Evolutionary conservation across 345 rosid genomes (phyloP), one percentile per base, ranked within the genome.

Genomic region (Citropsis articulata): DNA sequence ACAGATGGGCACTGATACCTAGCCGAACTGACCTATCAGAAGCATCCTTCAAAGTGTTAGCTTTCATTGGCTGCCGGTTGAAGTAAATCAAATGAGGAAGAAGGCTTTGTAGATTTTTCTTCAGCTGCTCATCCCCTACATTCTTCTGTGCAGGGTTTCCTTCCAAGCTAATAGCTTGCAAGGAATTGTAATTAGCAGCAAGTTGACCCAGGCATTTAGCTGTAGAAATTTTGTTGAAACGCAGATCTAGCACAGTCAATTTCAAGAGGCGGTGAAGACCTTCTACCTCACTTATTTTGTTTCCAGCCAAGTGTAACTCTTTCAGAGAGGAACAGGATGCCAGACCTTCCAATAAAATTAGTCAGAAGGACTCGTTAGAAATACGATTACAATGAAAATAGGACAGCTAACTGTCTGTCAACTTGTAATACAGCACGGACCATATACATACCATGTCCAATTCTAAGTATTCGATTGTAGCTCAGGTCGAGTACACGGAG

Each of bases 91-190:
- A 79, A 74, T 90, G 87, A 50, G 99, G 98, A 72, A 96, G 90
- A 77, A 94, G 97, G 53, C 98, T 88, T 75, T 83, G 90, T 40
- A 96, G 86, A 82, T 90, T 75, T 78, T 96, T 96, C 87, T 89
- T 92, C 74, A 96, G 88, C 73, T 92, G 93, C 70, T 96, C 99
- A 68, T 96, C 98, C 75, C 99, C 99, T 27, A 94, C 95, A 75
- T 94, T 96, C 81, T 92, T 92, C 88, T 94, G 98, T 8, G 97
- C 98, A 30, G 98, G 97, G 83, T 94, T 96, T 72, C 98, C 99
- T 83, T 96, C 98, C 89, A 96, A 81, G 91, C 97, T 91, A 81
- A 94, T 90, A 74, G 97, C 98, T 82, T 94, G 99, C 82, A 96
- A 84, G 66, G 99, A 94, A 75, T 80, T 92, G 90, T 92, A 92